Base-by-base conservation (phyloP, 1,284 basidiomycete species). In the Porodaedalea pini region DNA sequence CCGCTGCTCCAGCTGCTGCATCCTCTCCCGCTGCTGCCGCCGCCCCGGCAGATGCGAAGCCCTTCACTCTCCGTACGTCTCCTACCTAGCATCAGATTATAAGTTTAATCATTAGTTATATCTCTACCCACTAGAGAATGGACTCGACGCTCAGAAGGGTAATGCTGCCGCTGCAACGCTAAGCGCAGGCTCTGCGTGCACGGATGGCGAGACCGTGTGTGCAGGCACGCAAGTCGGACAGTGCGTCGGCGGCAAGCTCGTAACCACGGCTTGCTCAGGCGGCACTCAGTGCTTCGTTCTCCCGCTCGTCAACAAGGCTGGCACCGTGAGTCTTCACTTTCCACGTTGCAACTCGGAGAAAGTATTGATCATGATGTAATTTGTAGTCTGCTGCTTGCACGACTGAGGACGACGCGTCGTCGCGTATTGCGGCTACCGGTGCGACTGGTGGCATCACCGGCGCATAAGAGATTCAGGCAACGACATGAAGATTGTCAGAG, bases 231-330 rank as follows among this genome's bases (percentile, higher is more conserved):
- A 63, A 29, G 72, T 75, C 57, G 72, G 70, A 40, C 70, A 73
- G 63, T 86, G 82, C 64, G 72, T 78, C 10, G 66, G 67, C 37
- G 72, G 72, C 37, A 69, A 72, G 61, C 83, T 81, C 60, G 71
- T 69, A 0, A 55, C 71, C 40, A 73, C 73, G 5, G 62, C 65
- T 0, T 85, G 83, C 62, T 70, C 69, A 5, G 66, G 68, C 31
- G 68, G 69, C 1, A 65, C 71, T 15, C 69, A 67, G 21, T 86
- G 83, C 67, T 72, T 75, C 41, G 81, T 81, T 5, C 77, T 85
- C 47, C 83, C 83, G 21, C 75, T 85, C 50, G 81, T 83, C 37
- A 82, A 84, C 70, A 71, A 66, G 54, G 62, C 71, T 4, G 83
- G 83, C 41, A 85, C 83, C 5, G 58, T 62, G 31, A 54, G 59